Evolutionary conservation across 176 grass and related monocot genomes (phyloP), one percentile per base, ranked within the genome.

Genomic region (Elymus sibiricus): DNA sequence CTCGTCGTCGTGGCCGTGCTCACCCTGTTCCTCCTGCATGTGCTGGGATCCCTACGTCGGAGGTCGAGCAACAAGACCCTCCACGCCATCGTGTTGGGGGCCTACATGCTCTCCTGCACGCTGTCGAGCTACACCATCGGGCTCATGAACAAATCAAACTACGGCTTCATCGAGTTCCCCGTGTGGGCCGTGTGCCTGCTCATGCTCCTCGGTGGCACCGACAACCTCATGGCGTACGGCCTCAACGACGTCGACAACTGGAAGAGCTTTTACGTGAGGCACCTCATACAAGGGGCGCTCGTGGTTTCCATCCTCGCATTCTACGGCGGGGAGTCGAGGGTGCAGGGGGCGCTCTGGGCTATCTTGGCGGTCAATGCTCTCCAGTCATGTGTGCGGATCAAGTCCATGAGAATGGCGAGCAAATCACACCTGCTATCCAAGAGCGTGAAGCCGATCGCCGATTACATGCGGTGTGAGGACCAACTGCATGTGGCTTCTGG

Each of bases 181-280:
- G 9, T 80, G 39, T 80, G 78, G 78, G 78, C 78, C 0, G 78
- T 81, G 62, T 81, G 64, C 79, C 25, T 81, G 38, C 79, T 81
- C 4, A 25, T 81, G 17, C 62, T 81, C 79, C 42, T 81, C 9
- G 42, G 79, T 5, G 5, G 42, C 62, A n/a, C 79, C 9, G 79
- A 81, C 62, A 49, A 0, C 79, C 62, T 81, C 40, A 67, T 42
- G 5, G 79, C 9, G 2, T 34, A 27, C 42, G 4, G 40, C 62
- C 78, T 80, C 25, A 8, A 5, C 25, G 78, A 80, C 14, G 4
- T 80, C 25, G 37, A 80, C 39, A 32, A 14, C 42, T 81, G 79
- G 79, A 81, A 34, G 25, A 34, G 27, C 62, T 1, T 24, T 26
- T 8, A 49, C 8, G 1, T 49, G 1, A 66, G 12, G 0, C 16